Conservation (phyloP, 148 eudicot genomes). For the Persicaria maculosa region DNA sequence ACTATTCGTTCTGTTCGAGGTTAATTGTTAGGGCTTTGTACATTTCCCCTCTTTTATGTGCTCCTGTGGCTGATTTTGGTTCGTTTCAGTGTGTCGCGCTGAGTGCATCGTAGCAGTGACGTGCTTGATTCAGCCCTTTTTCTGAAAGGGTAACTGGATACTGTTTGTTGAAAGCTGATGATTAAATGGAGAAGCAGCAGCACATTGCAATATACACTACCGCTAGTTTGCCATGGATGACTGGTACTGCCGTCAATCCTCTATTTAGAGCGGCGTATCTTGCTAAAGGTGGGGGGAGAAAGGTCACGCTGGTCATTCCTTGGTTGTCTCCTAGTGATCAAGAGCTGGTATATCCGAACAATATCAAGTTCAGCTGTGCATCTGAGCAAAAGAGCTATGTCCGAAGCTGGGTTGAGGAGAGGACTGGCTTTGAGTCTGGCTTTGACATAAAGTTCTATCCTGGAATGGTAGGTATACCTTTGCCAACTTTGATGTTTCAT, state of each 20-base stretch:
- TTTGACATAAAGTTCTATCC: constrained; percentile 76
- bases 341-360: constrained; percentile 62
- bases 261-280: constrained; percentile 91
- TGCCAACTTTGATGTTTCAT: neutral
- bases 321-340: constrained; percentile 79
- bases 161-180: constrained; percentile 16
- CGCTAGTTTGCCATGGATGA: constrained; percentile 99
- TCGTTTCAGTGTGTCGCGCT: neutral
- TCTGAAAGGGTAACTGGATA: neutral
- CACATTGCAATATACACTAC: constrained; percentile 88
- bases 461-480: constrained; percentile 45
- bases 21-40: neutral
- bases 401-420: constrained; percentile 78
- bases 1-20: neutral
- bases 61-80: neutral
- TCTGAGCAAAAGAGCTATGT: constrained; percentile 72
- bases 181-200: constrained; percentile 63
- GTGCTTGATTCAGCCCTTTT: neutral
- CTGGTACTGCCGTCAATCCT: constrained; percentile 94
- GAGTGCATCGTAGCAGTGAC: neutral
- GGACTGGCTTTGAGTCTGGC: constrained; percentile 45
- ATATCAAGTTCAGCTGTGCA: constrained; percentile 51
- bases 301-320: constrained; percentile 79
- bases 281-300: constrained; percentile 56
- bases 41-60: constrained; percentile 3